Evolutionary conservation across 2,329 filamentous ascomycete species (phyloP).

Genomic region (Pyrenophora graminea): DNA sequence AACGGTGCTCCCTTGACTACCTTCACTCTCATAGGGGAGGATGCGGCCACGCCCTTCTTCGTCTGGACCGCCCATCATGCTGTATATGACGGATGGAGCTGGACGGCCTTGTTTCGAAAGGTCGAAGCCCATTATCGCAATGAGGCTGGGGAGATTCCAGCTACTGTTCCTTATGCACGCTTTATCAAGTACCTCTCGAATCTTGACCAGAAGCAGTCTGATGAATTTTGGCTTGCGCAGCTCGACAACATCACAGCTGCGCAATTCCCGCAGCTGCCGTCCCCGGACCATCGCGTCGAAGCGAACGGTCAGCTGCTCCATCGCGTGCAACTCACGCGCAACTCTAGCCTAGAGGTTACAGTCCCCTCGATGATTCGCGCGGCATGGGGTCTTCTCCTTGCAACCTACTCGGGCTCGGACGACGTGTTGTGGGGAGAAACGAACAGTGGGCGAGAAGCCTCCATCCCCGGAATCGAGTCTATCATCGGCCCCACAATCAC

Average conservation of each 20-base stretch:
- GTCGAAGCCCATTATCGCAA: conserved; percentile 32
- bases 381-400: conserved; percentile 53
- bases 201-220: conserved; percentile 32
- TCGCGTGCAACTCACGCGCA: conserved; percentile 22
- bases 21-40: conserved; percentile 15
- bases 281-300: conserved; percentile 37
- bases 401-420: conserved; percentile 52
- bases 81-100: conserved; percentile 45
- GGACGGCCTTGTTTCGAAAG: conserved; percentile 31
- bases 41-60: conserved; percentile 26
- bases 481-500: conserved; percentile 50
- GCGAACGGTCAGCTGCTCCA: conserved; percentile 34
- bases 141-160: conserved; percentile 3
- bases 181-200: conserved; percentile 40
- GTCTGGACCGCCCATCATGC: conserved; percentile 46
- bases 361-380: conserved; percentile 48
- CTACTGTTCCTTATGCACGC: conserved; percentile 34
- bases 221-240: conserved; percentile 35
- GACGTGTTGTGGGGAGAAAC: conserved; percentile 55
- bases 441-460: conserved; percentile 42
- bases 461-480: conserved; percentile 42
- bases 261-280: conserved; percentile 40
- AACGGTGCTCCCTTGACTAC: conserved; percentile 33
- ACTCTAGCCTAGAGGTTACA: conserved; percentile 33
- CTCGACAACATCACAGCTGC: conserved; percentile 35